Conservation (phyloP, 2,329 filamentous ascomycete species). For the Teratosphaeriaceae sp. region DNA sequence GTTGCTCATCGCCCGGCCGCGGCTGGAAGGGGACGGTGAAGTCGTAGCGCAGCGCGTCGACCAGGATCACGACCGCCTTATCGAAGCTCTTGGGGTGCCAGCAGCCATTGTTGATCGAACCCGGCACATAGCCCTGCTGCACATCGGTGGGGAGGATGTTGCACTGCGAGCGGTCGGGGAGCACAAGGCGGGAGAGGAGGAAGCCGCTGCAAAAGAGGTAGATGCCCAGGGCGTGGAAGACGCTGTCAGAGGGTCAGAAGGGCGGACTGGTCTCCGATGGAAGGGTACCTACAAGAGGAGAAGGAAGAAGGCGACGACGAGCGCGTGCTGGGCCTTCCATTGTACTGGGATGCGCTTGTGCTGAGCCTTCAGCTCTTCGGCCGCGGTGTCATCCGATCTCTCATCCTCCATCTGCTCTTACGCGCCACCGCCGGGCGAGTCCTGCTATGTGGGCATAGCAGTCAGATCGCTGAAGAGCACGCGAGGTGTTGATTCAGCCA, state of each 20-base stretch:
- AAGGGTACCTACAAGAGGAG: conserved; percentile 50
- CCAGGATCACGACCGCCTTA: conserved; percentile 80
- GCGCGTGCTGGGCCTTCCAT: conserved; percentile 48
- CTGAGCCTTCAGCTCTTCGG: conserved; percentile 22
- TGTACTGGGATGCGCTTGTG: conserved; percentile 39
- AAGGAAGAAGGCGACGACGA: conserved; percentile 58
- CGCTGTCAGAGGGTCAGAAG: conserved; percentile 32
- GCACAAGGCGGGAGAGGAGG: conserved; percentile 75
- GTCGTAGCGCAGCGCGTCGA: conserved; percentile 93
- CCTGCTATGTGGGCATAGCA: no score
- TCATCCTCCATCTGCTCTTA: conserved; percentile 14
- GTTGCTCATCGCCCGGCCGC: conserved; percentile 39
- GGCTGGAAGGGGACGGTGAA: conserved; percentile 77
- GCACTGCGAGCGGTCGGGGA: conserved; percentile 72
- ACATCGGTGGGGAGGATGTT: conserved; percentile 60
- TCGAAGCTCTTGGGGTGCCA: conserved; percentile 95
- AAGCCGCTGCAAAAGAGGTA: conserved; percentile 94
- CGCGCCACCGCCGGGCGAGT: background rate
- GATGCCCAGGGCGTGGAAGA: conserved; percentile 72
- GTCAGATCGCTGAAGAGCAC: no score
- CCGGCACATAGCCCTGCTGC: conserved; percentile 28
- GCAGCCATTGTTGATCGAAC: conserved; percentile 59
- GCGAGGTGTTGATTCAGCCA: no score
- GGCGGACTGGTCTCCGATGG: background rate
- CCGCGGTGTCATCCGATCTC: conserved; percentile 6